Evolutionary conservation across 2,329 filamentous ascomycete genomes (phyloP).

Genomic region (Aspergillus sp.): DNA sequence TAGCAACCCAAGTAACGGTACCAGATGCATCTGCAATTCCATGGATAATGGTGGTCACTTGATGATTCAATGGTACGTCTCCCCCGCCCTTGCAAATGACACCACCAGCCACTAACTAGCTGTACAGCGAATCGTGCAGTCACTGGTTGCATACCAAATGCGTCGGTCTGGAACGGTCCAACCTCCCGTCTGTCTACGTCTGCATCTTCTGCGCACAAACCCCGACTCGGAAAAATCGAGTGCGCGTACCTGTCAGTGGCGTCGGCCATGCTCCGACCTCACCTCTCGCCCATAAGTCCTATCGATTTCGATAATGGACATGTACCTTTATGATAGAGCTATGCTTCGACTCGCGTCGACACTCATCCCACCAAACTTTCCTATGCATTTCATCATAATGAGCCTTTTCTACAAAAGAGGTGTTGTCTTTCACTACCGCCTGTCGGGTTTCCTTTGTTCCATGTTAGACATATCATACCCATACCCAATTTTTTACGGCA

Average conservation of each 20-base stretch:
- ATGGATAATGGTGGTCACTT: conserved; percentile 54
- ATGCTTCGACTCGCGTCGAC: conserved; percentile 9
- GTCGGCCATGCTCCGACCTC: conserved; percentile 36
- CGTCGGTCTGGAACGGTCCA: conserved; percentile 53
- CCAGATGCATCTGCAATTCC: conserved; percentile 59
- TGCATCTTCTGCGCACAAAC: conserved; percentile 53
- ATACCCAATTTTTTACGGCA: conserved; percentile 13
- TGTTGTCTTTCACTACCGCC: conserved; percentile 1
- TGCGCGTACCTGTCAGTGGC: conserved; percentile 32
- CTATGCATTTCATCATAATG: neutral
- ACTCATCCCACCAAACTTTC: neutral
- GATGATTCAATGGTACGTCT: conserved; percentile 60
- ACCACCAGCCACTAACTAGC: conserved; percentile 5
- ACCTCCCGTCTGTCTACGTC: conserved; percentile 49
- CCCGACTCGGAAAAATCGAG: conserved; percentile 38
- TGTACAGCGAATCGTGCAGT: conserved; percentile 57
- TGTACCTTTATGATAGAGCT: conserved; percentile 12
- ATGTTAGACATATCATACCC: conserved; percentile 18
- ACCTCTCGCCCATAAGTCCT: conserved; percentile 44
- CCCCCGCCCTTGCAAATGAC: neutral
- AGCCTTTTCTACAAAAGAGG: neutral
- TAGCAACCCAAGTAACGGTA: conserved; percentile 52
- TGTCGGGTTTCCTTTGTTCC: conserved; percentile 18
- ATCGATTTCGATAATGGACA: conserved; percentile 32
- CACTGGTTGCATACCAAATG: conserved; percentile 63